Percentiles rank a stretch among this genome's conserved stretches.
Evolutionary conservation across 176 grass and related monocot genomes (phyloP).

Genomic region (Triticum dicoccoides): DNA sequence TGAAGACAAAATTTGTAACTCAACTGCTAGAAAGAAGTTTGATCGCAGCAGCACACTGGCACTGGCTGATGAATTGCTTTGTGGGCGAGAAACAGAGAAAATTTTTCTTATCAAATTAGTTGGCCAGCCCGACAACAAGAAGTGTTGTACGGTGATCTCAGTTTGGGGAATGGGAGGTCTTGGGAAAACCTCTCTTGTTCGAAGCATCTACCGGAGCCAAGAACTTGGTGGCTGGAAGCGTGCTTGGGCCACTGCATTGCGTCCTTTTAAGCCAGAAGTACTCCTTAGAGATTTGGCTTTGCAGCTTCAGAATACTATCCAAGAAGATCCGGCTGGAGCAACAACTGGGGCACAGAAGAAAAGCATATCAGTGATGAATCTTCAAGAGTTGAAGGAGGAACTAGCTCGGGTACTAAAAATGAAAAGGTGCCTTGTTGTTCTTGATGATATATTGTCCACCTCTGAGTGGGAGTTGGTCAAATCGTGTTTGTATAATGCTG

Average conservation of each 20-base stretch:
- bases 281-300: background rate
- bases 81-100: too few species aligned
- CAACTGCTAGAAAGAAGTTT: too few species aligned
- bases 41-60: too few species aligned
- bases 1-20: too few species aligned
- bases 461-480: background rate
- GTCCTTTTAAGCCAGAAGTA: background rate
- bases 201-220: background rate
- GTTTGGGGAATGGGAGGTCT: conserved; percentile 13
- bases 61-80: too few species aligned
- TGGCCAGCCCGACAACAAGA: too few species aligned
- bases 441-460: conserved; percentile 18
- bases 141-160: background rate
- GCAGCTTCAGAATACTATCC: background rate
- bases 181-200: conserved; percentile 18
- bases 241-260: conserved; percentile 7
- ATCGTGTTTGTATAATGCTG: background rate
- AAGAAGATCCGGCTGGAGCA: background rate
- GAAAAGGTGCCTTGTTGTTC: background rate
- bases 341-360: background rate
- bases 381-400: background rate
- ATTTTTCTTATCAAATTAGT: too few species aligned
- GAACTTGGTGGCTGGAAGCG: background rate
- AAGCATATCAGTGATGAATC: background rate
- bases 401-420: background rate